phyloP scores from a whole-genome alignment of 2,329 filamentous ascomycete species.

The Penicillium griseofulvum region DNA sequence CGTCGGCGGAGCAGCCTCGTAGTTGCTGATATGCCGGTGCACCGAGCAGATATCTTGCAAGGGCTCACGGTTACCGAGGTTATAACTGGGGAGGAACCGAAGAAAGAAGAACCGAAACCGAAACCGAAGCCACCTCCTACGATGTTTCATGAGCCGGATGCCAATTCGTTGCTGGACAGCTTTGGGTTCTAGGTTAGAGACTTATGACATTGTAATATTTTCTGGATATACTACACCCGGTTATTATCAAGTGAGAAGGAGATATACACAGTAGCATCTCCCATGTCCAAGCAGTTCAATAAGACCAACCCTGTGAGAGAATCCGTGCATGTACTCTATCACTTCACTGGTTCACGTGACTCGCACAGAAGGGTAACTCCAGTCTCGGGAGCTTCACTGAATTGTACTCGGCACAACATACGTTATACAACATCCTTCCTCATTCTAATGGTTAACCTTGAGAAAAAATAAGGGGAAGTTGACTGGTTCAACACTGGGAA shows the following conservation, averaged over 20 bases:
- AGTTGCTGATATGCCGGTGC: conserved; percentile 63
- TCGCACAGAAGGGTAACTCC: neutral
- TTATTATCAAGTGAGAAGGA: neutral
- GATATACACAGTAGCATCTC: neutral
- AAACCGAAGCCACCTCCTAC: conserved; percentile 63
- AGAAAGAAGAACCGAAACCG: conserved; percentile 36
- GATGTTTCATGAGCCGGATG: conserved; percentile 89
- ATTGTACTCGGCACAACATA: too few species aligned
- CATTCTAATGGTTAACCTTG: too few species aligned
- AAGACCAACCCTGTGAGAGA: neutral
- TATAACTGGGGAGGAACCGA: conserved; percentile 20
- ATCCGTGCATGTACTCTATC: neutral
- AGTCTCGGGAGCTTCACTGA: too few species aligned
- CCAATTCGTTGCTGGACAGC: conserved; percentile 80
- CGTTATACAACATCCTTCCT: too few species aligned
- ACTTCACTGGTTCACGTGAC: neutral
- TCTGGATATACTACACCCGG: neutral
- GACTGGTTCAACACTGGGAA: too few species aligned
- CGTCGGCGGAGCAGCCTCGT: conserved; percentile 73
- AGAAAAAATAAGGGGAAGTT: too few species aligned
- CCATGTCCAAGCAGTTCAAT: neutral
- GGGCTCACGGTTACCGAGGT: conserved; percentile 33
- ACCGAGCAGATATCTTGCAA: conserved; percentile 42
- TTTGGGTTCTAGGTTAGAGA: conserved; percentile 73
- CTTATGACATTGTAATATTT: conserved; percentile 8